Conservation (phyloP, 129 eudicot species). For the Oenanthe sinensis region DNA sequence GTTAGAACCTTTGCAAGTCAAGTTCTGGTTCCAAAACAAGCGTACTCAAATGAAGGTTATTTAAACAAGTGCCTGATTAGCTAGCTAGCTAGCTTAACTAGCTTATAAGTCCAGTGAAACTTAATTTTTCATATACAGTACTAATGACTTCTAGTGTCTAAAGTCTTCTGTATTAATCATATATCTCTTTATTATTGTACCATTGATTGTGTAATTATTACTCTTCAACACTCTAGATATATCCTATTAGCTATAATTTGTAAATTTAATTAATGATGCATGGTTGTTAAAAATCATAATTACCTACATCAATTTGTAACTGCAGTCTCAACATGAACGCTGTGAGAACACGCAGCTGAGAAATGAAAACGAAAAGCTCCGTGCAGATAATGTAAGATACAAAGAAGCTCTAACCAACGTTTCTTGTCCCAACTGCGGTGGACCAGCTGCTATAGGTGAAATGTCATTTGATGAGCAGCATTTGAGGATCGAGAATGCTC, state of each 20-base stretch:
- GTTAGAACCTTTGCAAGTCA: slow-evolving; percentile 87
- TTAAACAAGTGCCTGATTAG: neutral
- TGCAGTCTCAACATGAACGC: slow-evolving; percentile 91
- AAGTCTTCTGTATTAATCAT: neutral
- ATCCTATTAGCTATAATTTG: neutral
- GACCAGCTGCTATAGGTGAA: slow-evolving; percentile 92
- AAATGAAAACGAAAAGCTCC: slow-evolving; percentile 82
- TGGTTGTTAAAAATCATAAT: neutral
- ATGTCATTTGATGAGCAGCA: slow-evolving; percentile 98
- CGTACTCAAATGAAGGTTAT: slow-evolving; percentile 98
- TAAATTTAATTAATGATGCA: neutral
- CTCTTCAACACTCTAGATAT: neutral
- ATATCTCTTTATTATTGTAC: neutral
- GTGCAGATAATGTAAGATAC: slow-evolving; percentile 78
- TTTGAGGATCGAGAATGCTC: slow-evolving; percentile 82
- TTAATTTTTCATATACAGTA: neutral
- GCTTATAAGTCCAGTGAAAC: neutral
- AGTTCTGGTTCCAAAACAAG: slow-evolving; percentile 99
- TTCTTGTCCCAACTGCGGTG: slow-evolving; percentile 91
- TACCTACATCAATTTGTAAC: neutral
- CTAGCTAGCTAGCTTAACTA: neutral
- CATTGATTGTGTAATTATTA: neutral
- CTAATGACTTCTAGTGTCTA: neutral
- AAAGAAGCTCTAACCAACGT: slow-evolving; percentile 88
- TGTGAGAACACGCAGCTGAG: slow-evolving; percentile 82